Base-by-base conservation (phyloP, 106 monocot genomes). In the Dactylorhiza incarnata region DNA sequence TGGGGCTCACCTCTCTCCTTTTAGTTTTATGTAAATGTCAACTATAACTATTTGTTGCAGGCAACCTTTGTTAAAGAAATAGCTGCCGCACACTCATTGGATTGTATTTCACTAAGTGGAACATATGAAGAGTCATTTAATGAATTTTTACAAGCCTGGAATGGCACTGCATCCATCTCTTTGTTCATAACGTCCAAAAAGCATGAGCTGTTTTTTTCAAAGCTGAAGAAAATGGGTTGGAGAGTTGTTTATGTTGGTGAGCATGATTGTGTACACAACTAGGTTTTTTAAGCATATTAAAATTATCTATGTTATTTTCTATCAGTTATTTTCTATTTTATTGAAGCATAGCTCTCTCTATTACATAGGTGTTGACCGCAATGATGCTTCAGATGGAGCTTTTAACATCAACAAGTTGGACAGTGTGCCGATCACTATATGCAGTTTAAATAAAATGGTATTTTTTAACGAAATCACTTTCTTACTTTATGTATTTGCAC, bases 401-500 rank as follows among this genome's bases (percentile, higher is more conserved):
- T 13, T 87, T 17, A 80, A 58, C 78, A 81, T 90, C 72, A 53
- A 77, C 50, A 83, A 79, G 62, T 56, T 93, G 75, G 85, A 93
- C 69, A 82, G 84, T 54, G 73, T 96, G 16, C 78, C 81, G 24
- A 79, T 93, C 76, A 80, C 79, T 65, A 43, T 96, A 74, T 83
- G 78, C 75, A 77, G 75, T 48, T 69, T 87, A 55, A 96, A 77
- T 80, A 97, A 91, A 84, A 82, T 82, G 87, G 88, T 87, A 23
- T 54, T 73, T 75, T 44, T 72, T 9, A 19, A 26, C 11, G 56
- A 58, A 44, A 45, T 17, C 25, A 55, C n/a, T 26, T 10, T 55
- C 52, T 44, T 17, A 16, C 5, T 37, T 3, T 37, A 37, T 37
- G 1, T 56, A 9, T 13, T 52, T 58, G 2, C n/a, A 9, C 29